A percentile compares a stretch with the other conserved stretches of the same genome.
phyloP scores from a whole-genome alignment of 2,329 filamentous ascomycete species.

The Sporothrix pallida region DNA sequence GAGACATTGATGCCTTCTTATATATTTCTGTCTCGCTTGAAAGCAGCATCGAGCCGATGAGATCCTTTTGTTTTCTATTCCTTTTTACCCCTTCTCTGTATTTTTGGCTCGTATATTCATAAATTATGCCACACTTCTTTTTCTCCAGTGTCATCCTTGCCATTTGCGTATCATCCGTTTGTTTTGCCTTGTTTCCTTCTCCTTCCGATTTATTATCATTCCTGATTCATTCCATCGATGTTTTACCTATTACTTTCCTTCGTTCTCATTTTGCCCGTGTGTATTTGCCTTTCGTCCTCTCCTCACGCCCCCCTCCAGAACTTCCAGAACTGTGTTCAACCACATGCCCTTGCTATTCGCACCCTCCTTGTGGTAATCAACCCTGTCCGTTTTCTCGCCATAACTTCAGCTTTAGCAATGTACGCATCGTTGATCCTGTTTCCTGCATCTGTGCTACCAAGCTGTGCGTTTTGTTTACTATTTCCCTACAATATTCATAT shows the following conservation, averaged over 20 bases:
- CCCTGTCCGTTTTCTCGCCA: background rate
- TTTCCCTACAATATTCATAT: background rate
- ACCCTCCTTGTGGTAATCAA: too few relatives aligned
- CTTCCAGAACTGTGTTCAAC: too few relatives aligned
- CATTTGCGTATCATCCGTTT: background rate
- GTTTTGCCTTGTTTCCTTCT: background rate
- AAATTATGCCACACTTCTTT: background rate
- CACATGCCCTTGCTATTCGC: too few relatives aligned
- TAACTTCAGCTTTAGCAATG: background rate
- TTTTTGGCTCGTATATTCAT: background rate
- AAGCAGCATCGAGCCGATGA: background rate
- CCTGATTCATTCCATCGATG: too few relatives aligned
- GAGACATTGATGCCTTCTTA: slow-evolving; percentile 14
- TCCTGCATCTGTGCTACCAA: slow-evolving; percentile 4
- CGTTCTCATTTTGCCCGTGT: background rate
- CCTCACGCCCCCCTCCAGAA: background rate
- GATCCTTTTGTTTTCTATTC: background rate
- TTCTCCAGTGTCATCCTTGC: background rate
- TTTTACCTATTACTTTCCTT: background rate
- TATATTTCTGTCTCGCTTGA: background rate
- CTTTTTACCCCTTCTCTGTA: background rate
- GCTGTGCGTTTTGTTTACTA: background rate
- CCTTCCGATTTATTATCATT: too few relatives aligned
- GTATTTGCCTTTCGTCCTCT: background rate
- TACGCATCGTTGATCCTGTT: background rate